phyloP scores from a whole-genome alignment of 2,329 filamentous ascomycete genomes.

The Colletotrichum theobromicola region DNA sequence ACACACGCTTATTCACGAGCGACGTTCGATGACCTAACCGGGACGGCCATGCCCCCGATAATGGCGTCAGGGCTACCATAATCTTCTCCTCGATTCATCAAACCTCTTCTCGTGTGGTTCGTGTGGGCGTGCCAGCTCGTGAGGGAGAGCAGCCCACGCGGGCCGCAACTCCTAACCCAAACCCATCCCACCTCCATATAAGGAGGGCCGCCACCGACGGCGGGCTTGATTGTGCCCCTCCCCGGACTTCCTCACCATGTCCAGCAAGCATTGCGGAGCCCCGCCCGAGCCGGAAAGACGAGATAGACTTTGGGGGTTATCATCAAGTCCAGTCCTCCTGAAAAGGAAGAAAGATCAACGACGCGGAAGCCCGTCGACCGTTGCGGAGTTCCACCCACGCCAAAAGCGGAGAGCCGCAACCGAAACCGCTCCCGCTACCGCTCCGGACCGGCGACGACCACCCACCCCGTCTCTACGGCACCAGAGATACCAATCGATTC shows the following conservation, averaged over 20 bases:
- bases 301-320: background rate
- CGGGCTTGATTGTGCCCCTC: background rate
- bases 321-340: background rate
- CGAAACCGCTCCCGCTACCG: slow-evolving; percentile 1
- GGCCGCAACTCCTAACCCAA: background rate
- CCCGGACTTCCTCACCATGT: slow-evolving; percentile 12
- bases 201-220: background rate
- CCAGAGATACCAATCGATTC: background rate
- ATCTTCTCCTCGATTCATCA: slow-evolving; percentile 14
- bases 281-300: slow-evolving; percentile 1
- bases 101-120: background rate
- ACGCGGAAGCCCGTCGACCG: slow-evolving; percentile 18
- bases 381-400: slow-evolving; percentile 24
- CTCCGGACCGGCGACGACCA: slow-evolving; percentile 11
- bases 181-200: slow-evolving; percentile 3
- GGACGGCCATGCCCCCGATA: slow-evolving; percentile 5
- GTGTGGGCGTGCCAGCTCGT: background rate
- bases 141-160: background rate
- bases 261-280: background rate
- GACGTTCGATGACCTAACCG: slow-evolving; percentile 12
- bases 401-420: slow-evolving; percentile 19
- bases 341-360: background rate
- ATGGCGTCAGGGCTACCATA: background rate
- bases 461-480: background rate
- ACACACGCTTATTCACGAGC: slow-evolving; percentile 19